phyloP scores from a whole-genome alignment of 345 rosid genomes.

The Lepidium africanum region DNA sequence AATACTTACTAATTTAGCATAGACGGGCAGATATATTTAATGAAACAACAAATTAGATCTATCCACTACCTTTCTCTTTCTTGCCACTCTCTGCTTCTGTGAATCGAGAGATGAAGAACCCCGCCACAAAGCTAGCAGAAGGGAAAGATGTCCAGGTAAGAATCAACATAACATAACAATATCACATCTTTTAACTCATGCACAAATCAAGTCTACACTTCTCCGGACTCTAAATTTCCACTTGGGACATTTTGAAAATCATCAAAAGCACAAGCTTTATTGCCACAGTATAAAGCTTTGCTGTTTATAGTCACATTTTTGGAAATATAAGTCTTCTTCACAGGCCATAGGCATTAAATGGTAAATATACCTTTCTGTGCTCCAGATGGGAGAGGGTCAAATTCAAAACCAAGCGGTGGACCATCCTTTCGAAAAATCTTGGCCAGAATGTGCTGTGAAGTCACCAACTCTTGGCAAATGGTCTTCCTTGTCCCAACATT shows the following conservation, averaged over 20 bases:
- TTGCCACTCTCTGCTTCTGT: conserved; percentile 35
- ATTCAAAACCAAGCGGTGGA: conserved; percentile 74
- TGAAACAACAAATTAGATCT: neutral
- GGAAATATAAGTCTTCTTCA: neutral
- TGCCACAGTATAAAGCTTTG: neutral
- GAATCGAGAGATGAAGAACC: conserved; percentile 22
- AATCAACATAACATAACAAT: neutral
- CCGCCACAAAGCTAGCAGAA: conserved; percentile 38
- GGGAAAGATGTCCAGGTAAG: conserved; percentile 6
- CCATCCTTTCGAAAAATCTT: conserved; percentile 90
- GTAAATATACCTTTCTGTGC: conserved; percentile 11
- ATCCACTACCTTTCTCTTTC: conserved; percentile 67
- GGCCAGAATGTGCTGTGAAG: conserved; percentile 52
- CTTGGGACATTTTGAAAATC: neutral
- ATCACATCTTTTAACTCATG: neutral
- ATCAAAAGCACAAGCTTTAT: neutral
- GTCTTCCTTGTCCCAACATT: conserved; percentile 20
- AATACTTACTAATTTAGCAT: neutral
- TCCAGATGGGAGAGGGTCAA: conserved; percentile 51
- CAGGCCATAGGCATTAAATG: neutral
- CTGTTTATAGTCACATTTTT: neutral
- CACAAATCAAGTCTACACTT: neutral
- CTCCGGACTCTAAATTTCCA: neutral
- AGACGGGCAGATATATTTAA: neutral
- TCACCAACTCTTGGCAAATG: conserved; percentile 39